Conservation (phyloP, 257 asterid genomes). For the Buddleja alternifolia region DNA sequence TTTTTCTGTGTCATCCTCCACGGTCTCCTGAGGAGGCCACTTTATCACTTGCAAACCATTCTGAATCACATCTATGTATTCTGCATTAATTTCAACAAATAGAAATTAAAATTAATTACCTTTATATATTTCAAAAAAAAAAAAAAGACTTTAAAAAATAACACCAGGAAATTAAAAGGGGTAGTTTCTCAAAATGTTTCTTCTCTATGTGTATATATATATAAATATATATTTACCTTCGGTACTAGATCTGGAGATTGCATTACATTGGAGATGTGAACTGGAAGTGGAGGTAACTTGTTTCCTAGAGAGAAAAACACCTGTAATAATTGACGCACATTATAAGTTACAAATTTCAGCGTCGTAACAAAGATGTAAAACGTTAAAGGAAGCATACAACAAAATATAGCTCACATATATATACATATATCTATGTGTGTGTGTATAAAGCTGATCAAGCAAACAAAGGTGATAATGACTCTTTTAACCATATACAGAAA, state of each 20-base stretch:
- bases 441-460: not conserved
- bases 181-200: too few relatives aligned
- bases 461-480: not conserved
- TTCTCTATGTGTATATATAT: too few relatives aligned
- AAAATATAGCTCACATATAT: not conserved
- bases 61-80: slow-evolving; percentile 46
- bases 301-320: slow-evolving; percentile 28
- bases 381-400: not conserved
- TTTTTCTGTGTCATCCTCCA: slow-evolving; percentile 49
- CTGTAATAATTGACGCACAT: slow-evolving; percentile 35
- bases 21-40: slow-evolving; percentile 45
- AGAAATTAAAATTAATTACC: not conserved
- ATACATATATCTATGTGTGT: too few relatives aligned
- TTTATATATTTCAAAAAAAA: too few relatives aligned
- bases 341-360: not conserved
- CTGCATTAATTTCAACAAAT: slow-evolving; percentile 33
- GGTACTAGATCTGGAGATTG: slow-evolving; percentile 54
- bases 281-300: not conserved
- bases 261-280: slow-evolving; percentile 43
- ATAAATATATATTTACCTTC: slow-evolving; percentile 36
- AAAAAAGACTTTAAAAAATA: too few relatives aligned
- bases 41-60: slow-evolving; percentile 53
- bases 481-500: slow-evolving; percentile 21
- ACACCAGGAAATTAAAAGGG: too few relatives aligned
- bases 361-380: slow-evolving; percentile 6